phyloP scores from a whole-genome alignment of 2,329 filamentous ascomycete species.

The Aspergillus uvarum region DNA sequence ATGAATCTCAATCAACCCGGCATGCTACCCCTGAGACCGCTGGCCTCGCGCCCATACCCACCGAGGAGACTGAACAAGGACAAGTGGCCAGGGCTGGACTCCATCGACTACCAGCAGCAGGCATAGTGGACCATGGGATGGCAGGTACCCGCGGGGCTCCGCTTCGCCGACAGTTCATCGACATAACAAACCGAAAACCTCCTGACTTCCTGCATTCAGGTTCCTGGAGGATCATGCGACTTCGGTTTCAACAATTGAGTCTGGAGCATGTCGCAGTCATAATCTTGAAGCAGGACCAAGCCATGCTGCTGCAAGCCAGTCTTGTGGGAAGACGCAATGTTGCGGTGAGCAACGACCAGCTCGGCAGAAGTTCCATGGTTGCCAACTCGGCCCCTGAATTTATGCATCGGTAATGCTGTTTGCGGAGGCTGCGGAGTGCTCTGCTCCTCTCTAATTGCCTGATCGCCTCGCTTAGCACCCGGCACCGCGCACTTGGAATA shows the following conservation, averaged over 20 bases:
- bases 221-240: neutral
- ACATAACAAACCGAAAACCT: neutral
- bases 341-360: slow-evolving; percentile 21
- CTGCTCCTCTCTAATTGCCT: neutral
- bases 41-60: neutral
- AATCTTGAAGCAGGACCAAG: too few species aligned
- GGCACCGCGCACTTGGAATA: neutral
- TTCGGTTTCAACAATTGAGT: neutral
- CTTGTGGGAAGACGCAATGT: neutral
- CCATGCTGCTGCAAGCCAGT: neutral
- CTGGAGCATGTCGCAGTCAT: too few species aligned
- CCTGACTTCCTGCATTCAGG: neutral
- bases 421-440: neutral
- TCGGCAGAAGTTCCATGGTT: slow-evolving; percentile 23
- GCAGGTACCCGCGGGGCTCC: slow-evolving; percentile 5
- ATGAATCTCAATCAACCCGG: too few species aligned
- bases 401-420: slow-evolving; percentile 1
- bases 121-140: neutral
- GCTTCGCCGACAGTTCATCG: neutral
- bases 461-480: neutral
- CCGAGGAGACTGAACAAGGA: neutral
- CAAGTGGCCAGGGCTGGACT: too few species aligned
- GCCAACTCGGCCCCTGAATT: slow-evolving; percentile 15
- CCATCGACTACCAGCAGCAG: neutral
- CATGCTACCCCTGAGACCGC: neutral